Percentiles rank a stretch among this genome's conserved stretches.
Conservation (phyloP, 192 early-diverging fungal species). For the Entrophospora sp. region DNA sequence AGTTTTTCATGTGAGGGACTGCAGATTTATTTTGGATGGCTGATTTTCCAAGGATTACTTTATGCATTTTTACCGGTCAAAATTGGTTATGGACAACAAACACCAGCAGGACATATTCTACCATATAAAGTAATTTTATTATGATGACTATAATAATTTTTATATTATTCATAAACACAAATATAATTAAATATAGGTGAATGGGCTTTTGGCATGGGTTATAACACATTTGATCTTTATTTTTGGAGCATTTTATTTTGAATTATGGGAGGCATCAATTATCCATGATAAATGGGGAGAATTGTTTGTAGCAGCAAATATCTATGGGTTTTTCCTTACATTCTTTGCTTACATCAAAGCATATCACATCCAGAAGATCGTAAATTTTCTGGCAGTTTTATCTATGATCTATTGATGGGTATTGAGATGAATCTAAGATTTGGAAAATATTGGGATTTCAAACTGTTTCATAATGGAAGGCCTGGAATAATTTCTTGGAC, state of each 20-base stretch:
- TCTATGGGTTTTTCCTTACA: conserved; percentile 70
- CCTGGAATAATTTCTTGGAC: conserved; percentile 84
- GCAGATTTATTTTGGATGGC: conserved; percentile 54
- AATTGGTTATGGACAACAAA: conserved; percentile 70
- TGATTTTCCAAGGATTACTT: conserved; percentile 58
- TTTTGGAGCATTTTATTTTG: conserved; percentile 49
- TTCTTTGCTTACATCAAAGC: conserved; percentile 67
- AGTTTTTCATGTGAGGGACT: conserved; percentile 37
- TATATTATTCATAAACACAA: background rate
- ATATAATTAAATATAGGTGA: conserved; percentile 41
- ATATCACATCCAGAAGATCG: conserved; percentile 65
- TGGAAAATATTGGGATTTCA: conserved; percentile 71
- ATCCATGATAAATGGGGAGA: conserved; percentile 70
- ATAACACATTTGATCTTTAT: conserved; percentile 63
- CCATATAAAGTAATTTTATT: conserved; percentile 54
- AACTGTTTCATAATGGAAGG: conserved; percentile 76
- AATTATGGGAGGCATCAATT: conserved; percentile 54
- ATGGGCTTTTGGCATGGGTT: conserved; percentile 66
- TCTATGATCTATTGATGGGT: conserved; percentile 73
- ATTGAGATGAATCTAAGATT: conserved; percentile 77
- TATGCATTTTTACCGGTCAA: conserved; percentile 58
- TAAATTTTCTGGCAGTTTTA: conserved; percentile 64
- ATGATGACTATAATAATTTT: background rate
- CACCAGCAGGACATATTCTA: conserved; percentile 63
- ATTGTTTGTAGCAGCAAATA: conserved; percentile 61